Percentiles rank a stretch among this genome's conserved stretches.
phyloP scores from a whole-genome alignment of 2,329 filamentous ascomycete species.

The Aspergillus sp. region DNA sequence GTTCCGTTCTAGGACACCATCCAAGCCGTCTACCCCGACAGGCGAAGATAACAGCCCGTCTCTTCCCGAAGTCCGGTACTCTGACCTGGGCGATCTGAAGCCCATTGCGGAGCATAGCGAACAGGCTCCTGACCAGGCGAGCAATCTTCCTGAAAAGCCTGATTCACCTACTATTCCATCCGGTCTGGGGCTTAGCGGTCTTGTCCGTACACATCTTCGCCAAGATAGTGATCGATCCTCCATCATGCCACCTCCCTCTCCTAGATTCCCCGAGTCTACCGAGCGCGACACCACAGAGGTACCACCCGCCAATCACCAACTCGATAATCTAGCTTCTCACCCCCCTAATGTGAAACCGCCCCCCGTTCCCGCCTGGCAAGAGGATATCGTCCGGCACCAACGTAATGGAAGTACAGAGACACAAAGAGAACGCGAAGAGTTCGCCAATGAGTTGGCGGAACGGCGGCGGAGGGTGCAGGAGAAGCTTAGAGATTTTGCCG shows the following conservation, averaged over 20 bases:
- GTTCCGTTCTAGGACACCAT: constrained; percentile 39
- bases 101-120: constrained; percentile 43
- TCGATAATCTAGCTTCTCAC: background rate
- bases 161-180: constrained; percentile 80
- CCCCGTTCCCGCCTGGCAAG: constrained; percentile 48
- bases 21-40: constrained; percentile 35
- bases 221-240: constrained; percentile 82
- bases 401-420: constrained; percentile 54
- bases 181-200: constrained; percentile 69
- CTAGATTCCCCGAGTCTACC: constrained; percentile 38
- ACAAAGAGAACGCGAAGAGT: constrained; percentile 53
- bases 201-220: constrained; percentile 84
- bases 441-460: constrained; percentile 54
- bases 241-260: constrained; percentile 63
- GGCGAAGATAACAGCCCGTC: constrained; percentile 33
- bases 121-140: constrained; percentile 3
- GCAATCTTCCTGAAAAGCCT: constrained; percentile 33
- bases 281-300: constrained; percentile 25
- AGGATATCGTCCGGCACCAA: constrained; percentile 51
- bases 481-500: constrained; percentile 49
- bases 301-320: constrained; percentile 7
- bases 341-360: constrained; percentile 1
- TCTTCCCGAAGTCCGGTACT: constrained; percentile 42
- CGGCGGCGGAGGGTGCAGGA: constrained; percentile 53
- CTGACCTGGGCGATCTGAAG: constrained; percentile 45